A percentile compares a stretch with the other conserved stretches of the same genome.
Evolutionary conservation across 768 basidiomycete genomes (phyloP).

Genomic region (Ramaria rubella): DNA sequence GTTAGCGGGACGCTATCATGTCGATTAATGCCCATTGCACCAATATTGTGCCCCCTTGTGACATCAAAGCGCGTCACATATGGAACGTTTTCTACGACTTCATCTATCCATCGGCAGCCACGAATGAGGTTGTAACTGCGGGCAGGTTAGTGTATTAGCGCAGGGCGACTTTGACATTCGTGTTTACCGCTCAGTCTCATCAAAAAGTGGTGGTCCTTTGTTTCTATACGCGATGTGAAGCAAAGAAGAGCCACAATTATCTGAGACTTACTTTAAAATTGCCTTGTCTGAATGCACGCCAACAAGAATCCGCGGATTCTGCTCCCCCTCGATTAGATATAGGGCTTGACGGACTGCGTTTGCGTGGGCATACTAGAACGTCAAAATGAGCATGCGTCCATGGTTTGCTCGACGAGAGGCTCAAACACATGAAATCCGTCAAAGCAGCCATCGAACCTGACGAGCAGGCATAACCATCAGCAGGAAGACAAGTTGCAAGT

Average conservation of each 20-base stretch:
- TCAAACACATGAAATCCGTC: conserved; percentile 12
- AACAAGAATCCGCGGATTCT: conserved; percentile 6
- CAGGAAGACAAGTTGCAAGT: neutral
- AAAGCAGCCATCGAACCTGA: conserved; percentile 16
- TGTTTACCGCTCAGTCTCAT: conserved; percentile 12
- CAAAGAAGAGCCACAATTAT: neutral
- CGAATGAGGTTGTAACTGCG: conserved; percentile 12
- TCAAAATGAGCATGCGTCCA: neutral
- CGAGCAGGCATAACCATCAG: neutral
- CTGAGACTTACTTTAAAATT: conserved; percentile 9
- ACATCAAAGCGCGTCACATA: conserved; percentile 13
- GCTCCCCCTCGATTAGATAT: conserved; percentile 4
- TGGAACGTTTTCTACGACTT: conserved; percentile 15
- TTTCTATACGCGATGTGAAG: conserved; percentile 2
- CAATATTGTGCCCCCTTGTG: conserved; percentile 5
- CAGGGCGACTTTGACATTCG: neutral
- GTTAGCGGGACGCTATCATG: neutral
- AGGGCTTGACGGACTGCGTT: conserved; percentile 15
- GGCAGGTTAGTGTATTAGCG: neutral
- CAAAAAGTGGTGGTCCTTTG: conserved; percentile 17
- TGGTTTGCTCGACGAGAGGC: neutral
- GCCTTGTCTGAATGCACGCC: conserved; percentile 14
- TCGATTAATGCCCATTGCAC: neutral
- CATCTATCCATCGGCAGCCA: conserved; percentile 15
- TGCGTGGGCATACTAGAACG: conserved; percentile 15